Evolutionary conservation across 169 alveolate species (phyloP), one percentile per base, ranked within the genome.

Genomic region (Eimeria acervulina): DNA sequence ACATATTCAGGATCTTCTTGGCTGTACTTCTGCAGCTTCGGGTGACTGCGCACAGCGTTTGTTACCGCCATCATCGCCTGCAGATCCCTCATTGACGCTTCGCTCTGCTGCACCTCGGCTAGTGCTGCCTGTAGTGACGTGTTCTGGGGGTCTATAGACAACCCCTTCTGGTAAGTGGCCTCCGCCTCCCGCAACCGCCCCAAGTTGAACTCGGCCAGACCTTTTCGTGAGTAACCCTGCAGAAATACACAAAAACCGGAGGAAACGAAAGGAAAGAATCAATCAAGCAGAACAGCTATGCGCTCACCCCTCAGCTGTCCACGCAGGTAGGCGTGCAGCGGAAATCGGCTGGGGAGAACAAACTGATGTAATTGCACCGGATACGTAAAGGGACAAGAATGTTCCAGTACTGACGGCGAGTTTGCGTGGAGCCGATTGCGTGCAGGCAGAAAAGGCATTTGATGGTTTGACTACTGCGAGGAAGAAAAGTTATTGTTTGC

Each of bases 141-240:
- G 96, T 99, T 99, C 74, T 90, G 92, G 44, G 99, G 99, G 95
- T 99, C 99, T 33, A 97, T 84, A 93, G 97, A 97, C 72, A 99
- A 97, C 1, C 99, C 99, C 94, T 97, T 96, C 72, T 97, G 95
- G 95, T 98, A 99, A 1, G 98, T 96, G 23, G 96, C 97, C 94
- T 98, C 98, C 28, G 99, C 99, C 93, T 98, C 99, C 36, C 97
- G 98, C 61, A 94, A 93, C 80, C 96, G 80, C 66, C 85, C 68
- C 92, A 98, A 96, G 47, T 98, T 97, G 95, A 97, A 98, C 76
- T 98, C 98, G 78, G 99, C 98, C 63, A 98, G 95, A 95, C 99
- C 99, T 97, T 98, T 97, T 93, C 99, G 96, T 83, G 99, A 92
- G 97, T 98, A 97, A n/a, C 99, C 98, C 98, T 97, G 96, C 44